Evolutionary conservation across 169 alveolate genomes (phyloP).

Genomic region (Cytauxzoon felis): DNA sequence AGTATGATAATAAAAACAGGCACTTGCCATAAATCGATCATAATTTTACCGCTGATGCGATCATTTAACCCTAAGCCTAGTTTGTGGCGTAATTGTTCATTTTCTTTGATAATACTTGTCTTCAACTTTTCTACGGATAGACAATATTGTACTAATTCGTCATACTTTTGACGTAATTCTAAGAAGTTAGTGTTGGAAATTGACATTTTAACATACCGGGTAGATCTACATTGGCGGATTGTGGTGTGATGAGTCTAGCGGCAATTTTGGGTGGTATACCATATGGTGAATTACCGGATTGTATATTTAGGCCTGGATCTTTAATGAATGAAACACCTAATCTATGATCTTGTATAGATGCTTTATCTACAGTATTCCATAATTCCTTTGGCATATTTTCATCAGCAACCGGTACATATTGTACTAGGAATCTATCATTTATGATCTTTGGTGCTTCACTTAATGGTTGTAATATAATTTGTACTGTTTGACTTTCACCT

Average conservation of each 20-base stretch:
- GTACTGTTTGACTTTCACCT: conserved; percentile 74
- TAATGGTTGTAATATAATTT: conserved; percentile 81
- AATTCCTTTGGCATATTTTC: conserved; percentile 79
- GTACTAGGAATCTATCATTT: conserved; percentile 80
- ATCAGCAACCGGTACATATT: conserved; percentile 67
- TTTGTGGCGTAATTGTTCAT: conserved; percentile 67
- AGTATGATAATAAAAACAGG: conserved; percentile 47
- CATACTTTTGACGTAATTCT: conserved; percentile 75
- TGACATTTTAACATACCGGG: conserved; percentile 40
- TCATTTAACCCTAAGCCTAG: conserved; percentile 29
- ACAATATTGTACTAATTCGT: conserved; percentile 81
- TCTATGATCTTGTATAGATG: conserved; percentile 77
- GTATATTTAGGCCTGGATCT: conserved; percentile 65
- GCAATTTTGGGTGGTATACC: conserved; percentile 71
- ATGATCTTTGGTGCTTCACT: conserved; percentile 76
- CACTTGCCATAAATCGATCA: conserved; percentile 59
- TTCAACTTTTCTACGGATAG: conserved; percentile 82
- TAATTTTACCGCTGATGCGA: conserved; percentile 21
- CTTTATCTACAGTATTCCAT: conserved; percentile 78
- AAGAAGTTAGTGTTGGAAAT: too few species aligned
- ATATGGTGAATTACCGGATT: conserved; percentile 61
- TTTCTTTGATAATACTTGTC: conserved; percentile 71
- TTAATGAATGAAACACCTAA: conserved; percentile 76
- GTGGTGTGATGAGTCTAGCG: conserved; percentile 63
- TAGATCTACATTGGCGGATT: conserved; percentile 69